These are phyloP conservation scores for Erythrophleum ivorense DNA, from an alignment of 331 rosid species.

Conservation along the genomic window DNA sequence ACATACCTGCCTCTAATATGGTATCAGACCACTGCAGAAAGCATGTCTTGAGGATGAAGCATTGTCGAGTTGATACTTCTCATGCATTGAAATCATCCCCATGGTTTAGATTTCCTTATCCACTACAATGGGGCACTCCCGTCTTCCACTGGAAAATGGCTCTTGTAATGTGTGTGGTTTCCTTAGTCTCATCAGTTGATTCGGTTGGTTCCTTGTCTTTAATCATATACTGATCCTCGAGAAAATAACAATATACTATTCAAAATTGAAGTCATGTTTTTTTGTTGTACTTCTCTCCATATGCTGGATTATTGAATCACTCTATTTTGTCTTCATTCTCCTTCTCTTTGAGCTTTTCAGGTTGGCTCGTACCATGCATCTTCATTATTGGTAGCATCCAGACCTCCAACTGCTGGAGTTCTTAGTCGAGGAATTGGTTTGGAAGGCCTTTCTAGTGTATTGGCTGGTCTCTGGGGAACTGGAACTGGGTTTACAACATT, in stretches of 20 bases:
- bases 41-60: constrained; percentile 90
- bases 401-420: constrained; percentile 97
- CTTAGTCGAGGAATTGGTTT: constrained; percentile 96
- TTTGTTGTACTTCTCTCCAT: neutral
- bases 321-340: constrained; percentile 36
- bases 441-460: constrained; percentile 89
- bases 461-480: constrained; percentile 99
- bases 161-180: constrained; percentile 92
- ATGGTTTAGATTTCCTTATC: constrained; percentile 99
- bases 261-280: neutral
- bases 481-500: constrained; percentile 93
- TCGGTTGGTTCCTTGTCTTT: constrained; percentile 72
- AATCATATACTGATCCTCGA: neutral
- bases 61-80: constrained; percentile 93
- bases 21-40: constrained; percentile 91
- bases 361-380: constrained; percentile 99
- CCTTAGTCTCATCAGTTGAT: constrained; percentile 90
- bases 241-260: neutral
- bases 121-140: constrained; percentile 98
- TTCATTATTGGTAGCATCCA: constrained; percentile 92
- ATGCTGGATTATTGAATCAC: constrained; percentile 32
- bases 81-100: constrained; percentile 80
- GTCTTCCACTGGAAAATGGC: constrained; percentile 99
- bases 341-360: constrained; percentile 57
- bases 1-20: constrained; percentile 88